phyloP scores from a whole-genome alignment of 345 rosid genomes.

The Excoecaria cochinchinensis region DNA sequence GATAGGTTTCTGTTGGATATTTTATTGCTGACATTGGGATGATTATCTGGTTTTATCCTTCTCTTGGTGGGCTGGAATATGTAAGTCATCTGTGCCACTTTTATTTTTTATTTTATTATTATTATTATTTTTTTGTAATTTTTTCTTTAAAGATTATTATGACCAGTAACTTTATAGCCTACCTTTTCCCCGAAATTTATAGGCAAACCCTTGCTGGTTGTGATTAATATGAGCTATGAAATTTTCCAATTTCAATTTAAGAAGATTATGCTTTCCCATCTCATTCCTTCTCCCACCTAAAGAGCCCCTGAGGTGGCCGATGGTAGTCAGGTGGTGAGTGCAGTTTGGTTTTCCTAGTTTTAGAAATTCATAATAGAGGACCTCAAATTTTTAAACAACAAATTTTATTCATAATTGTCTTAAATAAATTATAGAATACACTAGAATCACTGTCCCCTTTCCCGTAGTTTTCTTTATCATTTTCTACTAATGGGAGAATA shows the following conservation, averaged over 20 bases:
- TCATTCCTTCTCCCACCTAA: neutral
- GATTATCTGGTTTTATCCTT: conserved; percentile 82
- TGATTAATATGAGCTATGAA: conserved; percentile 7
- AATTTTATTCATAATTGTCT: neutral
- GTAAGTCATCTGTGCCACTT: conserved; percentile 40
- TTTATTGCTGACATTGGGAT: conserved; percentile 74
- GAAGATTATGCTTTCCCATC: neutral
- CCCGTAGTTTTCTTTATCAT: neutral
- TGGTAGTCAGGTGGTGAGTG: neutral
- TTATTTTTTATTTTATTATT: neutral
- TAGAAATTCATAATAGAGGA: neutral
- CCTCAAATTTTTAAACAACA: neutral
- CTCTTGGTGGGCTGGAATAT: conserved; percentile 82
- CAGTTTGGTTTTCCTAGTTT: neutral
- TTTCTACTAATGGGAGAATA: neutral
- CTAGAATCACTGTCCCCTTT: neutral
- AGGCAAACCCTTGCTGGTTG: neutral
- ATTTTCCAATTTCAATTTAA: neutral
- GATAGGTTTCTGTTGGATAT: conserved; percentile 86
- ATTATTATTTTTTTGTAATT: neutral
- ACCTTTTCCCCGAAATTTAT: neutral
- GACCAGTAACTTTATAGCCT: neutral
- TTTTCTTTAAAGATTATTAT: neutral
- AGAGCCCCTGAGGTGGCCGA: neutral
- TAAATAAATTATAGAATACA: neutral